Percentiles rank a stretch among this genome's conserved stretches.
These are phyloP conservation scores for Globisporangium echinulatum DNA, from an alignment of 352 stramenopile species.

Conservation along the genomic window DNA sequence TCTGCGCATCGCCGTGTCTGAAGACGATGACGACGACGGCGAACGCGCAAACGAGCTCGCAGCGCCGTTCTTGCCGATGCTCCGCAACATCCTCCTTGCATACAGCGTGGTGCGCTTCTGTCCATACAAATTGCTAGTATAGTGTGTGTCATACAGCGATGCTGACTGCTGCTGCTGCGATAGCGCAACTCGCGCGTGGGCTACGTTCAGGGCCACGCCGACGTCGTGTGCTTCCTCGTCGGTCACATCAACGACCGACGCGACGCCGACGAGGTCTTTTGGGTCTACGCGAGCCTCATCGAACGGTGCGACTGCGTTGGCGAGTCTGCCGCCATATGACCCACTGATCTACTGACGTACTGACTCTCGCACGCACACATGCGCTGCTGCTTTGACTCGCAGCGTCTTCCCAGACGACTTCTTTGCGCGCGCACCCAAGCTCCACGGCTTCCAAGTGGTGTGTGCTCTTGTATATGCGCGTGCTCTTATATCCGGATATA, in stretches of 20 bases:
- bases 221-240: conserved; percentile 65
- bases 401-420: conserved; percentile 73
- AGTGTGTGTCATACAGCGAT: not conserved
- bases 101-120: conserved; percentile 43
- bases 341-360: not conserved
- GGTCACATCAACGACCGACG: conserved; percentile 29
- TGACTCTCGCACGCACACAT: not conserved
- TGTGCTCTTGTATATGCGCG: not conserved
- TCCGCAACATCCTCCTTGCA: conserved; percentile 53
- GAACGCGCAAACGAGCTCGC: conserved; percentile 18
- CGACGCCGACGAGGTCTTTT: conserved; percentile 60
- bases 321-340: not conserved
- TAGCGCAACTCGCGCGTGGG: conserved; percentile 64
- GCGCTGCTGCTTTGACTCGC: not conserved
- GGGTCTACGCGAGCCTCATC: conserved; percentile 66
- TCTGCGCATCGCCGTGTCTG: conserved; percentile 12
- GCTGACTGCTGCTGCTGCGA: not conserved
- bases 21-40: conserved; percentile 14
- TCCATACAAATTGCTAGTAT: not conserved
- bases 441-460: conserved; percentile 74
- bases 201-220: conserved; percentile 69
- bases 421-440: conserved; percentile 54
- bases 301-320: conserved; percentile 27
- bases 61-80: conserved; percentile 22
- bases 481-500: not conserved